These are phyloP conservation scores for Termitomyces sp. DNA, from an alignment of 1,284 basidiomycete genomes.

Conservation along the genomic window DNA sequence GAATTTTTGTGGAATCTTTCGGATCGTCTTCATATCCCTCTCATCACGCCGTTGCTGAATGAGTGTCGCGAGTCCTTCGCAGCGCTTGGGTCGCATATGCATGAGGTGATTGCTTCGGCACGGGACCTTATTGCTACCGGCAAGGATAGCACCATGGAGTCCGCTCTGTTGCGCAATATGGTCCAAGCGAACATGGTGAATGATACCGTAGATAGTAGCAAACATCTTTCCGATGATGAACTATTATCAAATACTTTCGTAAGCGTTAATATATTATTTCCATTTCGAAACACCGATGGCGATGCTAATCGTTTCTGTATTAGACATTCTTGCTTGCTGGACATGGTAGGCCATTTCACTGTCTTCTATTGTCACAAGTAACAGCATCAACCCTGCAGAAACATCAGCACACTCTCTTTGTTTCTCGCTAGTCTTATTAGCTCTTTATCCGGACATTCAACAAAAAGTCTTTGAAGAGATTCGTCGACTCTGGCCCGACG, in stretches of 20 bases:
- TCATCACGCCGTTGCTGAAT: constrained; percentile 27
- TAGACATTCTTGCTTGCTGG: constrained; percentile 39
- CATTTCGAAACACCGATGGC: not conserved
- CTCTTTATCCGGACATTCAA: constrained; percentile 42
- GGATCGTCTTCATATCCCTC: constrained; percentile 28
- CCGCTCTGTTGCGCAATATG: constrained; percentile 37
- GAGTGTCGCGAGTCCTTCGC: constrained; percentile 28
- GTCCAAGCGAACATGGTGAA: constrained; percentile 42
- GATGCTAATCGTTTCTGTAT: not conserved
- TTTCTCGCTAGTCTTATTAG: constrained; percentile 38
- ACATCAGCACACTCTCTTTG: constrained; percentile 41
- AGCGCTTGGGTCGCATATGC: constrained; percentile 34
- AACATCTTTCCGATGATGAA: constrained; percentile 37
- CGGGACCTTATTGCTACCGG: constrained; percentile 29
- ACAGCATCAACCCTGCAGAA: constrained; percentile 26
- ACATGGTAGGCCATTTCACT: constrained; percentile 26
- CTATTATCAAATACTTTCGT: constrained; percentile 44
- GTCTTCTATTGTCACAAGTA: not conserved
- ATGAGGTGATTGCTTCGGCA: constrained; percentile 34
- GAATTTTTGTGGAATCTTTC: constrained; percentile 29
- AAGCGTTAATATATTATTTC: constrained; percentile 11
- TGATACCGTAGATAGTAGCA: constrained; percentile 16
- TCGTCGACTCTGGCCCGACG: constrained; percentile 30
- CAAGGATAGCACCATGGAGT: constrained; percentile 25
- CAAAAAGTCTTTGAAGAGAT: constrained; percentile 38